phyloP scores from a whole-genome alignment of 805 yeast genomes.

The Metschnikowia cubensis region DNA sequence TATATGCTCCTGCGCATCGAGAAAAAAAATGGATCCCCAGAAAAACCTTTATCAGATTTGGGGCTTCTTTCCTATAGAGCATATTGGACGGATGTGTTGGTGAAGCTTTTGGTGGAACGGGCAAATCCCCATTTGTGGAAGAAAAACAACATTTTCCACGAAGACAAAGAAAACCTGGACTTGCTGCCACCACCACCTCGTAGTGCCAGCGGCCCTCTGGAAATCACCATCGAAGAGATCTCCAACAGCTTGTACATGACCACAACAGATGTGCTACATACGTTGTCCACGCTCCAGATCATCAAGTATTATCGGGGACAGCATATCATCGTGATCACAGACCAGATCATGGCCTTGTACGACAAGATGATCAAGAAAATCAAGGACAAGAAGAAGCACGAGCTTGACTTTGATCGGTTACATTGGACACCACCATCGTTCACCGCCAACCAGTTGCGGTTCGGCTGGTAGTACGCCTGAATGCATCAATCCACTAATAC shows the following conservation, averaged over 20 bases:
- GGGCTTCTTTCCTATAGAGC: conserved; percentile 93
- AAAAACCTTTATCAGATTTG: conserved; percentile 91
- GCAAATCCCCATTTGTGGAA: conserved; percentile 36
- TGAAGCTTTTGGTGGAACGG: conserved; percentile 64
- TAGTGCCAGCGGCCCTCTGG: conserved; percentile 26
- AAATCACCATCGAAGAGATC: conserved; percentile 85
- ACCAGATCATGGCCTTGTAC: conserved; percentile 72
- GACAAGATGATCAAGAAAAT: conserved; percentile 52
- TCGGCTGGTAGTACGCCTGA: conserved; percentile 67
- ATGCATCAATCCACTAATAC: too few species aligned
- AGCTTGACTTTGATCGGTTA: conserved; percentile 66
- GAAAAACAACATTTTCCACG: conserved; percentile 36
- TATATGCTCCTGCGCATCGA: conserved; percentile 87
- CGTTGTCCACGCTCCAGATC: conserved; percentile 86
- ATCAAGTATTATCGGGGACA: conserved; percentile 92
- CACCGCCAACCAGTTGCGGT: conserved; percentile 92
- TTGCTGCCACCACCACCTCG: conserved; percentile 18
- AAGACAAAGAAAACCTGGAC: conserved; percentile 23
- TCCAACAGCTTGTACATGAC: conserved; percentile 89
- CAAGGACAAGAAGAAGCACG: conserved; percentile 68
- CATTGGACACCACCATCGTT: conserved; percentile 95
- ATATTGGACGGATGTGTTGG: conserved; percentile 90
- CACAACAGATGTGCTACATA: conserved; percentile 90
- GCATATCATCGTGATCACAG: conserved; percentile 82
- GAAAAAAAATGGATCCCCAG: conserved; percentile 92